These are phyloP conservation scores for Mortierella sp. DNA, from an alignment of 371 early-diverging fungal genomes.

Conservation along the genomic window DNA sequence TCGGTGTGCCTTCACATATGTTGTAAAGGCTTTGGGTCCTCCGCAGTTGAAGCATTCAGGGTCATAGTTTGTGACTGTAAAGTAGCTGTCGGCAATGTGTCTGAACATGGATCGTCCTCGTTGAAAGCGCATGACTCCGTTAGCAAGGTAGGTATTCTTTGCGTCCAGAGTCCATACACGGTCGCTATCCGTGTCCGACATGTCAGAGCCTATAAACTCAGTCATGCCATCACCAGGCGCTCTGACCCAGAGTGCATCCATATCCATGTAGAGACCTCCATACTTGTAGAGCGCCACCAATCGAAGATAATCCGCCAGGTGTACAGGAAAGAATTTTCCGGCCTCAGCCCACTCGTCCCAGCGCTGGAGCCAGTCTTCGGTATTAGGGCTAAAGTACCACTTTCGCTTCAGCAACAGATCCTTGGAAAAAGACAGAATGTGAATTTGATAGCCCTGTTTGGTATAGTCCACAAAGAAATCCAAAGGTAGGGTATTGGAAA, in stretches of 20 bases:
- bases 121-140: conserved; percentile 75
- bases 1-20: conserved; percentile 68
- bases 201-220: conserved; percentile 75
- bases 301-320: conserved; percentile 73
- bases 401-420: conserved; percentile 67
- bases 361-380: conserved; percentile 68
- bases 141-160: conserved; percentile 71
- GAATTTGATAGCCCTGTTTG: conserved; percentile 70
- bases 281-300: conserved; percentile 71
- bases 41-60: conserved; percentile 75
- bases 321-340: conserved; percentile 66
- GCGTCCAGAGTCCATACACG: conserved; percentile 72
- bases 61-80: conserved; percentile 66
- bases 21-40: conserved; percentile 74
- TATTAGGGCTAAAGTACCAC: conserved; percentile 75
- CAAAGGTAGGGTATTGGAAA: conserved; percentile 67
- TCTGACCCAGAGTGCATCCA: conserved; percentile 78
- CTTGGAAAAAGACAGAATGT: conserved; percentile 70
- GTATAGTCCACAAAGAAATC: conserved; percentile 69
- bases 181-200: conserved; percentile 63
- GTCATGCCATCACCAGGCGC: conserved; percentile 65
- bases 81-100: conserved; percentile 70
- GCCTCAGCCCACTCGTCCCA: conserved; percentile 73
- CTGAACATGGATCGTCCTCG: conserved; percentile 73
- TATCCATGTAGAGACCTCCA: conserved; percentile 80